Conservation (phyloP, 148 eudicot genomes). For the Cornus kousa region DNA sequence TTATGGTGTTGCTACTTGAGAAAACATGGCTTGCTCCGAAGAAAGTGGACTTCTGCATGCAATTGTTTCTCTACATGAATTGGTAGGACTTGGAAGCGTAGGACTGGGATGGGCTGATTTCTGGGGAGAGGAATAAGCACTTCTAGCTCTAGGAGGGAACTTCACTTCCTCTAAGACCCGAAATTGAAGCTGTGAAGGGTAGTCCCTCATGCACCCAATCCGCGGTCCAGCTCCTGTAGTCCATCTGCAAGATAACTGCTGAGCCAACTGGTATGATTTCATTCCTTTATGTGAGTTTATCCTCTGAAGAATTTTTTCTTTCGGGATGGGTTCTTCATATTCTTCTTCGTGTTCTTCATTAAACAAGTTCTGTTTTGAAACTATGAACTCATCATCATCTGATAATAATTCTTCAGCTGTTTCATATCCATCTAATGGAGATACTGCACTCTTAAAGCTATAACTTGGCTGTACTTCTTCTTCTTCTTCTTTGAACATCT, state of each 20-base stretch:
- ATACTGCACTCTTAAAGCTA: neutral
- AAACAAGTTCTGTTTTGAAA: conserved; percentile 58
- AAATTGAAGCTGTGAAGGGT: conserved; percentile 66
- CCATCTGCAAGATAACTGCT: conserved; percentile 65
- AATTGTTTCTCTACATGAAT: conserved; percentile 28
- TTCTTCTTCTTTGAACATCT: conserved; percentile 40
- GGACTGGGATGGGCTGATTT: conserved; percentile 19
- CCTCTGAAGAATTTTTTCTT: conserved; percentile 57
- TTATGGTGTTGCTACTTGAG: conserved; percentile 14
- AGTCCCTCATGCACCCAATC: conserved; percentile 84
- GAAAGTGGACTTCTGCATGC: conserved; percentile 38
- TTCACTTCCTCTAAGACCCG: conserved; percentile 61
- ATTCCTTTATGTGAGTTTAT: conserved; percentile 62
- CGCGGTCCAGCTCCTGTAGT: conserved; percentile 87
- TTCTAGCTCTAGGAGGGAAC: conserved; percentile 67
- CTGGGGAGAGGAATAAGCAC: conserved; percentile 25
- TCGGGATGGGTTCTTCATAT: conserved; percentile 43
- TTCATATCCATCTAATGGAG: conserved; percentile 51
- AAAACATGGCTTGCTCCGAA: conserved; percentile 10
- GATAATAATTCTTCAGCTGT: conserved; percentile 62
- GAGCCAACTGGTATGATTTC: conserved; percentile 65
- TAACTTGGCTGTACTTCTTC: conserved; percentile 22
- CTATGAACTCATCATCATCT: conserved; percentile 45
- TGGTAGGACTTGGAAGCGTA: conserved; percentile 6
- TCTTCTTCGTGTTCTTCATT: conserved; percentile 38